A percentile compares a stretch with the other conserved stretches of the same genome.
Conservation (phyloP, 345 rosid species). For the Eucalyptus urophylla region DNA sequence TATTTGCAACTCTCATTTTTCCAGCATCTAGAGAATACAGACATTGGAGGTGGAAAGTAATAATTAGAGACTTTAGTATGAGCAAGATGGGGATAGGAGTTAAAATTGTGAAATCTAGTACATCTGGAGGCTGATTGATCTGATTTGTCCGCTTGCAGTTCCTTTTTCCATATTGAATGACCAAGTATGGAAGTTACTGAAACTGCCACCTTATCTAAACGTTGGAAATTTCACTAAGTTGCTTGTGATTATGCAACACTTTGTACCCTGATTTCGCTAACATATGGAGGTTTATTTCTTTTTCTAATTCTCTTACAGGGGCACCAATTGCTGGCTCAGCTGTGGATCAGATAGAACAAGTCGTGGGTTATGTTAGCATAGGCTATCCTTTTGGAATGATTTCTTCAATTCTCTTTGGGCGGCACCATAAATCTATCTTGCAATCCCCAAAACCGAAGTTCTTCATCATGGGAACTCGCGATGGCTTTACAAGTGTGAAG, state of each 20-base stretch:
- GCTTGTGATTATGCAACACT: background rate
- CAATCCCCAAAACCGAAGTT: conserved; percentile 75
- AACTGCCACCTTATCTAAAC: background rate
- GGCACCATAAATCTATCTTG: conserved; percentile 76
- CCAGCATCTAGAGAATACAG: background rate
- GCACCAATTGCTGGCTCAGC: conserved; percentile 97
- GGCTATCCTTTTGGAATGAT: conserved; percentile 85
- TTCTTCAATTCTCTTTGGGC: conserved; percentile 77
- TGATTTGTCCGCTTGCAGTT: background rate
- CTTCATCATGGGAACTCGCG: conserved; percentile 90
- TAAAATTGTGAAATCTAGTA: background rate
- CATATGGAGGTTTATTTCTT: background rate
- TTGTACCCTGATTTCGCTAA: background rate
- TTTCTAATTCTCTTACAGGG: conserved; percentile 28
- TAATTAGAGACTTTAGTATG: background rate
- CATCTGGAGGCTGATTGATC: background rate
- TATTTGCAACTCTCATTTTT: background rate
- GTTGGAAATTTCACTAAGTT: background rate
- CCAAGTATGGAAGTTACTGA: background rate
- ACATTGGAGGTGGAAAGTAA: background rate
- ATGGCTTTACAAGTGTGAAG: conserved; percentile 80
- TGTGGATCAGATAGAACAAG: conserved; percentile 61
- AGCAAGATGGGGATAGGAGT: background rate
- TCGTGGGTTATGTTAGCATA: conserved; percentile 69
- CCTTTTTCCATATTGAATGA: background rate